Conservation (phyloP, 805 yeast genomes). For the Wickerhamomyces xylosicus region DNA sequence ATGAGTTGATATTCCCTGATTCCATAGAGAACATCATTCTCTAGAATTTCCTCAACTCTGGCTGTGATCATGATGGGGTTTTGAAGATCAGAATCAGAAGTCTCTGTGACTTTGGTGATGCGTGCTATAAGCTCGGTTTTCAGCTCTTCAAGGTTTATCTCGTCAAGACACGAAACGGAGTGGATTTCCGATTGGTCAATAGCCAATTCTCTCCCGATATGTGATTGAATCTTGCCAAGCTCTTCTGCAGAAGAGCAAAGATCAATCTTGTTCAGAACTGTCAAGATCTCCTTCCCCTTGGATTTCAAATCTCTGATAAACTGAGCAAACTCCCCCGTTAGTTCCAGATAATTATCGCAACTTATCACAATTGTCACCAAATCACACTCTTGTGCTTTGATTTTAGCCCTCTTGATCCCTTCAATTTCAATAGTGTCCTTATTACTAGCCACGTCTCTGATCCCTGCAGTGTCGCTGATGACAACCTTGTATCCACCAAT, state of each 20-base stretch:
- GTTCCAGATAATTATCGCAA: constrained; percentile 17
- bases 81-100: constrained; percentile 38
- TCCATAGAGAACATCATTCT: constrained; percentile 69
- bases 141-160: constrained; percentile 45
- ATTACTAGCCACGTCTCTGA: constrained; percentile 36
- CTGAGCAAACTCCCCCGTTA: constrained; percentile 27
- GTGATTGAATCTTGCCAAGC: constrained; percentile 13
- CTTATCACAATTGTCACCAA: constrained; percentile 55
- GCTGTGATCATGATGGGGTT: constrained; percentile 68
- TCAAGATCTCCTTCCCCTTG: constrained; percentile 24
- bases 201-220: constrained; percentile 15
- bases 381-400: constrained; percentile 51
- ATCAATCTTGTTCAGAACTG: constrained; percentile 55
- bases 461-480: constrained; percentile 90
- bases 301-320: constrained; percentile 24
- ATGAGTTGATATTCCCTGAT: constrained; percentile 49
- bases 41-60: constrained; percentile 65
- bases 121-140: constrained; percentile 22
- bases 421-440: constrained; percentile 56
- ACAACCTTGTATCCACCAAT: constrained; percentile 77
- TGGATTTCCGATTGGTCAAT: constrained; percentile 17
- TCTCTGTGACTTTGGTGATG: constrained; percentile 31
- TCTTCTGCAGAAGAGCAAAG: constrained; percentile 19
- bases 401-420: constrained; percentile 73
- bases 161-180: constrained; percentile 51